Conservation (phyloP, 129 eudicot species). For the Dittrichia graveolens region DNA sequence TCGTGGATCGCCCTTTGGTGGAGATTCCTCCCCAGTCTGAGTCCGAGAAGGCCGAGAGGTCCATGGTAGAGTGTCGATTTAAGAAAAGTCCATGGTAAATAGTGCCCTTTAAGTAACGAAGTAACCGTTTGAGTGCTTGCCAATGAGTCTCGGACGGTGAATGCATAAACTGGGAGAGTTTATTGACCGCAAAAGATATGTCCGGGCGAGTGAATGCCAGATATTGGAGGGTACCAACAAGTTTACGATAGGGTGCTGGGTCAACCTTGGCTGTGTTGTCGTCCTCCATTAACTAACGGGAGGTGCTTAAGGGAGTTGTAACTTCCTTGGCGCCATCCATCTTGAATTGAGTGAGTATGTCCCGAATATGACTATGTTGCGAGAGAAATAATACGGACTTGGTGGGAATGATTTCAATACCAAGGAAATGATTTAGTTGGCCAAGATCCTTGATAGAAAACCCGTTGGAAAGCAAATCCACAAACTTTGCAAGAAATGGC, state of each 20-base stretch:
- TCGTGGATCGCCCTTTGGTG: not conserved
- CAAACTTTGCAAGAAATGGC: too few relatives aligned
- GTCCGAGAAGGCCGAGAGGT: not conserved
- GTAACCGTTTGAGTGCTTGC: not conserved
- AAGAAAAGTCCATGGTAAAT: not conserved
- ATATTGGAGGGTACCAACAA: not conserved
- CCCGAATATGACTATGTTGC: too few relatives aligned
- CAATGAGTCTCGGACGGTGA: not conserved
- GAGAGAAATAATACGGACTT: too few relatives aligned
- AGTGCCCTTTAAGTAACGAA: not conserved
- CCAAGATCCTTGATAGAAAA: too few relatives aligned
- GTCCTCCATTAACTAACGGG: too few relatives aligned
- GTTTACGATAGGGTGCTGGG: not conserved
- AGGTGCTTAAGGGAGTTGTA: too few relatives aligned
- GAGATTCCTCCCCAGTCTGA: not conserved
- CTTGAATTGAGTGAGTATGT: too few relatives aligned
- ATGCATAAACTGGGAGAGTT: not conserved
- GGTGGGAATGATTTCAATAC: too few relatives aligned
- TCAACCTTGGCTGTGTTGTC: not conserved
- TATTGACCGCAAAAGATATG: not conserved
- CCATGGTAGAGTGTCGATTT: not conserved
- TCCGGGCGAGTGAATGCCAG: not conserved
- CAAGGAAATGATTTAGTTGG: too few relatives aligned
- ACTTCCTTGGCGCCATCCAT: too few relatives aligned
- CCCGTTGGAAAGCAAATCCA: too few relatives aligned